phyloP scores from a whole-genome alignment of 768 basidiomycete species.

The Crepidotus variabilis region DNA sequence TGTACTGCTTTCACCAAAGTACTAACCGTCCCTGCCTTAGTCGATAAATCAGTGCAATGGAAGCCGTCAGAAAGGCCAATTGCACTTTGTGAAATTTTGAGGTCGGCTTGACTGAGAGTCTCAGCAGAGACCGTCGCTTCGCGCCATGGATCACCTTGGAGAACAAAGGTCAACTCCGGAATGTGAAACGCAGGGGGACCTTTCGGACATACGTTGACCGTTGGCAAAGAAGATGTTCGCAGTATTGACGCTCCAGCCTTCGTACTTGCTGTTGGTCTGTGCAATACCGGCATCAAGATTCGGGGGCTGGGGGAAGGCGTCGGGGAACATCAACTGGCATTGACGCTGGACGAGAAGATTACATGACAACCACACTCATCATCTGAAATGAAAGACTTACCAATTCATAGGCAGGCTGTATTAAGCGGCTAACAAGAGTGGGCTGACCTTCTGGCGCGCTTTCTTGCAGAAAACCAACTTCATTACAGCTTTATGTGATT shows the following conservation, averaged over 20 bases:
- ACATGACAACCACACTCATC: too few species aligned
- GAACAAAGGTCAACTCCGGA: background rate
- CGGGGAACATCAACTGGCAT: conserved; percentile 66
- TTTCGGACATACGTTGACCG: conserved; percentile 49
- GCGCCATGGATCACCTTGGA: conserved; percentile 68
- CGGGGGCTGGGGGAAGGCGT: conserved; percentile 51
- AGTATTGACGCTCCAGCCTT: conserved; percentile 59
- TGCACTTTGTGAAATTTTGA: conserved; percentile 50
- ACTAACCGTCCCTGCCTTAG: conserved; percentile 39
- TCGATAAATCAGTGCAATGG: conserved; percentile 61
- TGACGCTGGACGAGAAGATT: conserved; percentile 43
- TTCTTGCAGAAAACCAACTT: conserved; percentile 62
- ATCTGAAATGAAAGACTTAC: conserved; percentile 24
- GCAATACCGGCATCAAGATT: conserved; percentile 12
- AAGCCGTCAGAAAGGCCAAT: conserved; percentile 60
- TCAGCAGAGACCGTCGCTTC: conserved; percentile 65
- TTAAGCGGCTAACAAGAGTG: conserved; percentile 50
- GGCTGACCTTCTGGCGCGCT: conserved; percentile 34
- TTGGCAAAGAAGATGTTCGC: conserved; percentile 68
- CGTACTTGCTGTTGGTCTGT: conserved; percentile 45
- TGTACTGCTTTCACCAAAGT: conserved; percentile 53
- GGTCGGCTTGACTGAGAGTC: conserved; percentile 24
- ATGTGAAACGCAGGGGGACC: background rate
- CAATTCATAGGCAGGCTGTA: conserved; percentile 53
- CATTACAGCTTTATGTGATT: conserved; percentile 50